A percentile compares a stretch with the other conserved stretches of the same genome.
phyloP scores from a whole-genome alignment of 495 filamentous ascomycete species.

The Aspergillus incahuasiensis region DNA sequence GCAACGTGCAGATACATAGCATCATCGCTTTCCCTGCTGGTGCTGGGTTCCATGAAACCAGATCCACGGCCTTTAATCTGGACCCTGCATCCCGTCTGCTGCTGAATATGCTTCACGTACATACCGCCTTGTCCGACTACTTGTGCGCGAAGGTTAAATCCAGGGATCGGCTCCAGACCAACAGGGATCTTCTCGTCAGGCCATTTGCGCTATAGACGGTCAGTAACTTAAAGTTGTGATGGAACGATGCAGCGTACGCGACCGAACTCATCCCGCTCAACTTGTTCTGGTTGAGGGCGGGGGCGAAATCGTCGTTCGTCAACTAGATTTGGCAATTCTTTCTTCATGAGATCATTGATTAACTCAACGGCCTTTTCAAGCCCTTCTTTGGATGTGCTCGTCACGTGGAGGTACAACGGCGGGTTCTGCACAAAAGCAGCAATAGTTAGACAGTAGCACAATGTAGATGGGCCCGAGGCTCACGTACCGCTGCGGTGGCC shows the following conservation, averaged over 20 bases:
- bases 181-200: slow-evolving; percentile 92
- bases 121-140: slow-evolving; percentile 90
- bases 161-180: slow-evolving; percentile 80
- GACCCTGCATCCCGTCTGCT: slow-evolving; percentile 88
- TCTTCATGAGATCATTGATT: slow-evolving; percentile 93
- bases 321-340: slow-evolving; percentile 90
- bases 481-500: slow-evolving; percentile 83
- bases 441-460: background rate
- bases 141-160: slow-evolving; percentile 95
- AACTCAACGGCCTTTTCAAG: slow-evolving; percentile 79
- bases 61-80: slow-evolving; percentile 98
- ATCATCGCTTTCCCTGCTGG: slow-evolving; percentile 85
- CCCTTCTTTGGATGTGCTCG: slow-evolving; percentile 86
- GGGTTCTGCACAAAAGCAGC: slow-evolving; percentile 64
- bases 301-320: slow-evolving; percentile 92
- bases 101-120: slow-evolving; percentile 96
- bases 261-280: slow-evolving; percentile 94
- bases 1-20: slow-evolving; percentile 93
- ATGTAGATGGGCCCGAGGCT: background rate
- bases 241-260: slow-evolving; percentile 54
- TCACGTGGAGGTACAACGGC: slow-evolving; percentile 90
- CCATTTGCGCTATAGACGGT: slow-evolving; percentile 81
- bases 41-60: slow-evolving; percentile 82
- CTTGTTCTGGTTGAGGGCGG: slow-evolving; percentile 74
- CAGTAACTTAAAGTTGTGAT: slow-evolving; percentile 9